Evolutionary conservation across 1,284 basidiomycete genomes (phyloP), one percentile per base, ranked within the genome.

Genomic region (Exobasidium cylindrosporum): DNA sequence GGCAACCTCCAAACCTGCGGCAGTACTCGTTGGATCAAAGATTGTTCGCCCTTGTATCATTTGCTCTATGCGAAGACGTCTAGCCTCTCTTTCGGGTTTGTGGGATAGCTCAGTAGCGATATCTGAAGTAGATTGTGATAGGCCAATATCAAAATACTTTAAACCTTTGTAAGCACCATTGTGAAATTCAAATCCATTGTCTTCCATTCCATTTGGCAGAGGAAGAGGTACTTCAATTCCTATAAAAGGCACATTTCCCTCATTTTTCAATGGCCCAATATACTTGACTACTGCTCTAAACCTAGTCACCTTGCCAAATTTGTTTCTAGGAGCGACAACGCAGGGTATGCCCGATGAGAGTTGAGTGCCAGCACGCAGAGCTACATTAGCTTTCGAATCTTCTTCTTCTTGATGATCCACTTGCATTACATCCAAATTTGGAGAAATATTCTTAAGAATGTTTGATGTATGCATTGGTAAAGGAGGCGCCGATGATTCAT

Each of bases 111-210:
- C 35, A 40, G 7, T 11, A 3, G 23, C 30, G 24, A 21, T 23
- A 3, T 17, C 30, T 28, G 83, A 83, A 24, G 83, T 82, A 57
- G 82, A 81, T 65, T 83, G 82, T 60, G 91, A 28, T 21, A 50
- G 47, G n/a, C 47, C 47, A 50, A 23, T 86, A 65, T 90, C 89
- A 73, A 92, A 92, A 80, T 92, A 92, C 7, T 86, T 84, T 14
- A 90, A 82, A 0, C 91, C 90, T 28, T 86, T 86, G 85, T 88
- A 88, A 0, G 85, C 84, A 0, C 91, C 92, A 69, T 93, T 89
- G 73, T 90, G 85, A 89, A 91, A 92, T 58, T 47, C 35, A 32
- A 30, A 43, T 13, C 26, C 14, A 17, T 13, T 14, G n/a, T 40
- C 55, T 21, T 58, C 50, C 7, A 66, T n/a, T 17, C 49, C 56